Conservation (phyloP, 208 protist species). For the Trypanosoma theileri region DNA sequence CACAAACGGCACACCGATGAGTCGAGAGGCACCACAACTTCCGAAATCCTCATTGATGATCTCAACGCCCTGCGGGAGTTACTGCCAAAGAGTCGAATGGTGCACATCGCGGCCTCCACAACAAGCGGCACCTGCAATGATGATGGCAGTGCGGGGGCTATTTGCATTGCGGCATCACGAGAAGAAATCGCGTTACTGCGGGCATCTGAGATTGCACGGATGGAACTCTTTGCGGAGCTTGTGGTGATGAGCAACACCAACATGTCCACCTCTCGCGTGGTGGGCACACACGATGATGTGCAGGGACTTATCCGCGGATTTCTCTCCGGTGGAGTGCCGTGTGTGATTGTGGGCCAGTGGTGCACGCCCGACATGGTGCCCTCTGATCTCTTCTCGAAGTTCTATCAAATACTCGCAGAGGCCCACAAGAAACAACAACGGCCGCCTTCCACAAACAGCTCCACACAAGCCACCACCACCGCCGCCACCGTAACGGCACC, state of each 20-base stretch:
- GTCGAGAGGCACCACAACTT: slow-evolving; percentile 27
- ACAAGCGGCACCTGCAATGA: slow-evolving; percentile 23
- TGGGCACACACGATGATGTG: slow-evolving; percentile 57
- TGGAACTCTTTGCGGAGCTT: slow-evolving; percentile 83
- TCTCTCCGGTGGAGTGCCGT: slow-evolving; percentile 70
- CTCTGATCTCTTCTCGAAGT: slow-evolving; percentile 65
- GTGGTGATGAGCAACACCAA: slow-evolving; percentile 84
- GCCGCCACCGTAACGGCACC: background rate
- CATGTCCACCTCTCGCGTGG: slow-evolving; percentile 46
- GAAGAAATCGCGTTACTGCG: slow-evolving; percentile 54
- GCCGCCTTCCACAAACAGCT: background rate
- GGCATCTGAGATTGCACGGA: slow-evolving; percentile 64
- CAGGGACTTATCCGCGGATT: slow-evolving; percentile 71
- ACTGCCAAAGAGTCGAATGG: slow-evolving; percentile 38
- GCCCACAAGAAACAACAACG: slow-evolving; percentile 17
- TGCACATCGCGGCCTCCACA: slow-evolving; percentile 32
- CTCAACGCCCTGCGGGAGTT: slow-evolving; percentile 43
- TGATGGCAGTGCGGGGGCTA: slow-evolving; percentile 32
- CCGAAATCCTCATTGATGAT: slow-evolving; percentile 52
- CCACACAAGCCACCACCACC: background rate
- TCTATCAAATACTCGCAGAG: slow-evolving; percentile 58
- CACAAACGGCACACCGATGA: slow-evolving; percentile 21
- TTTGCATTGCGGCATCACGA: slow-evolving; percentile 26
- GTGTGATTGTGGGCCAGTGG: slow-evolving; percentile 82
- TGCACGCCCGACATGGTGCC: slow-evolving; percentile 91